Evolutionary conservation across 139 green algal species (phyloP), one percentile per base, ranked within the genome.

Genomic region (Chlorella sp.): DNA sequence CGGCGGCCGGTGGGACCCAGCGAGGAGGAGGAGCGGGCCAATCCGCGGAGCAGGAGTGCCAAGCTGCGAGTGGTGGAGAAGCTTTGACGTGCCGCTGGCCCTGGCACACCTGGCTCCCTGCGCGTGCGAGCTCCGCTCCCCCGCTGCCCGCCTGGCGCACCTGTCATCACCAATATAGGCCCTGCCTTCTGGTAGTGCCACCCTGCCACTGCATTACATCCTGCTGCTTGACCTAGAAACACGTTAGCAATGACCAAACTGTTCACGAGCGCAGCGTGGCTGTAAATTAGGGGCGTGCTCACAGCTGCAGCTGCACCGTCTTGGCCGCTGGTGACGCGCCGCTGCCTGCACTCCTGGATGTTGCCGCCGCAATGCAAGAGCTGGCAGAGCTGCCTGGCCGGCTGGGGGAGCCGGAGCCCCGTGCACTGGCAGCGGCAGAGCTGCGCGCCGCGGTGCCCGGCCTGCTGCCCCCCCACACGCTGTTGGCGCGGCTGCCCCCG

Each of bases 21-120:
- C 17, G 89, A 89, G 7, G 83, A 63, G 17, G 94, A 98, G 79
- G 56, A 82, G 41, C 64, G 45, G 14, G 35, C 5, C 2, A 98
- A 98, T 63, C 77, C 86, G 3, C 76, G 94, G 6, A 90, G 83
- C 55, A 81, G 94, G n/a, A 97, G 90, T 71, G 94, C 94, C 12
- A 98, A 98, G 77, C 84, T 98, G 33, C 76, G 94, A 2, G 83
- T 97, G 51, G 70, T 97, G 46, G 78, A 97, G 72, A 90, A 86
- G 74, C 64, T 91, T 48, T 84, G 59, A 81, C 42, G 48, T n/a
- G n/a, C n/a, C n/a, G n/a, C n/a, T n/a, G n/a, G n/a, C n/a, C n/a
- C n/a, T n/a, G n/a, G 64, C 58, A 40, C 8, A 8, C 29, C 5
- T 64, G 58, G 58, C 38, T 15, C 15, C n/a, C 7, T 64, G 8